Evolutionary conservation across 768 basidiomycete genomes (phyloP).

Genomic region (Mycena alexandri): DNA sequence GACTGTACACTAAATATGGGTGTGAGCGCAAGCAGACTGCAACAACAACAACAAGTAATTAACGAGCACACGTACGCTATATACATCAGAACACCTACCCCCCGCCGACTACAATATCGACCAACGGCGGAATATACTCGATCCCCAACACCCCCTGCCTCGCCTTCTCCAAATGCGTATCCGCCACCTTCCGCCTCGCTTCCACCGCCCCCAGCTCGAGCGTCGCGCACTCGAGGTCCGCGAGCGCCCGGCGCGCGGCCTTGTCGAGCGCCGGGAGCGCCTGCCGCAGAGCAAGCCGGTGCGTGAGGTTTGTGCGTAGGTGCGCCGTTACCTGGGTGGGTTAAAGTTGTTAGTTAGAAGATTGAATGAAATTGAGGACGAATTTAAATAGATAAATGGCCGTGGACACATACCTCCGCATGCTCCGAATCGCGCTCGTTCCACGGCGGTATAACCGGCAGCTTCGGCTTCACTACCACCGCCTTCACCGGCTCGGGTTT

Average conservation of each 20-base stretch:
- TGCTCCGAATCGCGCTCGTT: slow-evolving; percentile 26
- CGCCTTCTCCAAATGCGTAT: slow-evolving; percentile 72
- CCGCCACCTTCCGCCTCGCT: slow-evolving; percentile 68
- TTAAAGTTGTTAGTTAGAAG: slow-evolving; percentile 29
- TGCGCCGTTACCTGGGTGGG: neutral
- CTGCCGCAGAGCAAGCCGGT: slow-evolving; percentile 53
- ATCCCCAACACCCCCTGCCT: slow-evolving; percentile 72
- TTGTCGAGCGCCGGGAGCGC: slow-evolving; percentile 57
- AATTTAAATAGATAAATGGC: too few relatives aligned
- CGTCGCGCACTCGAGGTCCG: slow-evolving; percentile 71
- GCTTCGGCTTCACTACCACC: slow-evolving; percentile 6
- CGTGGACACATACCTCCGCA: slow-evolving; percentile 16
- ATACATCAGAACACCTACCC: too few relatives aligned
- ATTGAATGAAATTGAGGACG: slow-evolving; percentile 28
- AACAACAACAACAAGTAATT: too few relatives aligned
- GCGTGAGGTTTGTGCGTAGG: slow-evolving; percentile 47
- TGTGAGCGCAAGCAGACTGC: too few relatives aligned
- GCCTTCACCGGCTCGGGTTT: neutral
- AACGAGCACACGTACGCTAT: too few relatives aligned
- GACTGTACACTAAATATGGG: too few relatives aligned
- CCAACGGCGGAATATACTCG: slow-evolving; percentile 47
- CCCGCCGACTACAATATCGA: neutral
- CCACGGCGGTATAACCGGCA: slow-evolving; percentile 31
- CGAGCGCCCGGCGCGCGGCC: slow-evolving; percentile 62
- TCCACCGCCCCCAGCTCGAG: slow-evolving; percentile 73